phyloP scores from a whole-genome alignment of 1,284 basidiomycete genomes.

The Ceratobasidium sp. region DNA sequence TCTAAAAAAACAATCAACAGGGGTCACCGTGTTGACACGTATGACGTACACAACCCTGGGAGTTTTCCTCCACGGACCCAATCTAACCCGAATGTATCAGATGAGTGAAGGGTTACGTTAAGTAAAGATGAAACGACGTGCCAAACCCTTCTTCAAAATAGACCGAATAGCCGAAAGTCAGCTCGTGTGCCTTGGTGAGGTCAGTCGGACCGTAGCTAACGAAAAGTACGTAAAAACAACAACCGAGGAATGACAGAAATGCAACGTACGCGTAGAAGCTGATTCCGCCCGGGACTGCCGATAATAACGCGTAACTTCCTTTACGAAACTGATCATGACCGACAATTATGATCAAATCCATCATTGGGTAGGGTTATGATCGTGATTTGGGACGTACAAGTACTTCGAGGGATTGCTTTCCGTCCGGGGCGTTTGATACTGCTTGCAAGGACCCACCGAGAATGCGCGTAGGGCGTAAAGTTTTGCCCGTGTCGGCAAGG shows the following conservation, averaged over 20 bases:
- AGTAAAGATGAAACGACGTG: neutral
- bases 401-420: slow-evolving; percentile 25
- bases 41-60: slow-evolving; percentile 35
- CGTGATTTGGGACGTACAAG: slow-evolving; percentile 22
- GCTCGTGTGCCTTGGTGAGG: slow-evolving; percentile 21
- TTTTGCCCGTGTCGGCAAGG: slow-evolving; percentile 28
- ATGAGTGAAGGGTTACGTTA: neutral
- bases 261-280: slow-evolving; percentile 39
- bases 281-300: slow-evolving; percentile 18
- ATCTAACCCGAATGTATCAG: slow-evolving; percentile 15
- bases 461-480: slow-evolving; percentile 32
- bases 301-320: slow-evolving; percentile 27
- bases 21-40: neutral
- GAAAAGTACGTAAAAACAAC: neutral
- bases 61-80: slow-evolving; percentile 40
- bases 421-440: slow-evolving; percentile 14
- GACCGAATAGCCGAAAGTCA: slow-evolving; percentile 38
- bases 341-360: neutral
- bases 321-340: slow-evolving; percentile 5
- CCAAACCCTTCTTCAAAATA: slow-evolving; percentile 36
- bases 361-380: neutral
- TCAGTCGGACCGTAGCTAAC: slow-evolving; percentile 33
- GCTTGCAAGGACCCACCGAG: slow-evolving; percentile 32
- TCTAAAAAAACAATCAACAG: slow-evolving; percentile 1
- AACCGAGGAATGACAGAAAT: neutral